phyloP scores from a whole-genome alignment of 2,329 filamentous ascomycete genomes.

The Fusarium multiceps region DNA sequence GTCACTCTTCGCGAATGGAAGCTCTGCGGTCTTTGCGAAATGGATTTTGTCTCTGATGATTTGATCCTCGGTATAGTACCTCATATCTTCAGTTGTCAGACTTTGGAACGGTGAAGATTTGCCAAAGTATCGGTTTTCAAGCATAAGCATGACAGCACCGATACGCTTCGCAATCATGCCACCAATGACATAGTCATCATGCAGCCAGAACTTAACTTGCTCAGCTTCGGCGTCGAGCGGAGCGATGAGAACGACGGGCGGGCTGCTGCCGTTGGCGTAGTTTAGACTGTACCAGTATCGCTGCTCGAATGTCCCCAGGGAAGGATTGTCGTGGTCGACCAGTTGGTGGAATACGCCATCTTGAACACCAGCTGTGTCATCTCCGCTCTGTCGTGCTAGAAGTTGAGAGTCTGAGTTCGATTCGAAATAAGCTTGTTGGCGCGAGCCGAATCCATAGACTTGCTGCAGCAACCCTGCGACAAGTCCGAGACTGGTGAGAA shows the following conservation, averaged over 20 bases:
- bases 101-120: conserved; percentile 1
- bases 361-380: neutral
- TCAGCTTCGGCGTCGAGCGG: neutral
- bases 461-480: neutral
- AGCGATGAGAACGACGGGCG: neutral
- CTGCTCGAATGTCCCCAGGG: conserved; percentile 1
- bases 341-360: neutral
- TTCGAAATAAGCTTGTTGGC: neutral
- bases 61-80: conserved; percentile 5
- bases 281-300: conserved; percentile 14
- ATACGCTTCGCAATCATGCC: conserved; percentile 9
- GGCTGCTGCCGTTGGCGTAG: conserved; percentile 1
- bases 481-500: neutral
- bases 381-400: neutral
- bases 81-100: conserved; percentile 2
- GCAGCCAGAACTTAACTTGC: conserved; percentile 3
- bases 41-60: conserved; percentile 6
- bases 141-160: neutral
- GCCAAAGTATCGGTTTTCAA: conserved; percentile 7
- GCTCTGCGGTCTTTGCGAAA: neutral
- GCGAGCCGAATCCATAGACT: neutral
- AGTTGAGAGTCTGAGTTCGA: neutral
- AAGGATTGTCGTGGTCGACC: conserved; percentile 5
- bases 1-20: neutral
- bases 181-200: conserved; percentile 13